Evolutionary conservation across 371 early-diverging fungal species (phyloP), one percentile per base, ranked within the genome.

Genomic region (Mortierella sp.): DNA sequence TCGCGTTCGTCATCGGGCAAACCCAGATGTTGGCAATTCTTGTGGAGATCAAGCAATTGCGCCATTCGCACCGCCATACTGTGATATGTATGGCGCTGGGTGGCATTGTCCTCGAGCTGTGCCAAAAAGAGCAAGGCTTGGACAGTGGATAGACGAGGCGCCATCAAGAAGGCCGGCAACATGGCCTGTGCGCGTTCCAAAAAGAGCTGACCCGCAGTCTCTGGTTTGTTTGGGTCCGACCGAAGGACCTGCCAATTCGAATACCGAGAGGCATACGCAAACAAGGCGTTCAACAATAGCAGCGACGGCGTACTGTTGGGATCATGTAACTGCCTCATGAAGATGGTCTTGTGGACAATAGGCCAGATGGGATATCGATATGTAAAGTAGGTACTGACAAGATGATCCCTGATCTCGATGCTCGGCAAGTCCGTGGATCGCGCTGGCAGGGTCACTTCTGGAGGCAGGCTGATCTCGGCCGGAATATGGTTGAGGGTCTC

Each of bases 291-390:
- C 60, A 80, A 45, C 12, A 80, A 59, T 6, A 80, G 49, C 12
- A 80, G 64, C 12, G 81, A 80, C 9, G 81, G 81, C 18, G 72
- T 78, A 62, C 72, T 80, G 47, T 78, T 80, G 34, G 78, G 78
- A 39, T 80, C 81, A 42, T 78, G 72, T 21, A 80, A 45, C 52
- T 72, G 73, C 19, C 50, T 54, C 26, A 80, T 34, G 38, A 80
- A 80, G 47, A 67, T 72, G 41, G 58, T 72, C 55, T 69, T 78
- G 73, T 80, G 81, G 39, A 80, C 57, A 41, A 80, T 69, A 24
- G 81, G 81, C 68, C 76, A 74, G 45, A 74, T 52, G 14, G 76
- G 76, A 50, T 74, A 74, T 48, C 76, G 69, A 42, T 74, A 74
- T 3, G 76, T 74, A 19, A 74, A 74, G 53, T 74, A 74, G 12